Conservation (phyloP, 225 moss, liverwort and hornwort genomes). For the Asterella californica region DNA sequence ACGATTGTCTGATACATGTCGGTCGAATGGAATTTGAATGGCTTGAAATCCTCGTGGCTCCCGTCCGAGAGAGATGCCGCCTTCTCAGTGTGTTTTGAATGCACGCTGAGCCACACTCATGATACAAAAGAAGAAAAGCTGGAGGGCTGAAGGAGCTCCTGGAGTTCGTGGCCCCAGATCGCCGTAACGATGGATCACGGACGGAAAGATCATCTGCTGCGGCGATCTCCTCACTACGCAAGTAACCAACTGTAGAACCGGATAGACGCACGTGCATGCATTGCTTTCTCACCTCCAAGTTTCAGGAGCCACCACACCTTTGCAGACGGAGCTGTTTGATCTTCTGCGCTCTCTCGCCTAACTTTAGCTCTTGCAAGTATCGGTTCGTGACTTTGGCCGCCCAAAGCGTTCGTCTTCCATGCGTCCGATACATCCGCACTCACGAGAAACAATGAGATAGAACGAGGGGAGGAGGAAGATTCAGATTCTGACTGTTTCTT, state of each 20-base stretch:
- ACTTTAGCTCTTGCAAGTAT: neutral
- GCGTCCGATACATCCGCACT: neutral
- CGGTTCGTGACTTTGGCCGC: neutral
- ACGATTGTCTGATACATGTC: neutral
- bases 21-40: neutral
- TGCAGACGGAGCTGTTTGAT: neutral
- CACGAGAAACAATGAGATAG: neutral
- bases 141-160: neutral
- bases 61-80: neutral
- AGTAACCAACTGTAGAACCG: constrained; percentile 8
- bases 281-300: neutral
- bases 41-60: neutral
- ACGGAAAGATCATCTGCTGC: neutral
- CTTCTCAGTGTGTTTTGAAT: neutral
- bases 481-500: neutral
- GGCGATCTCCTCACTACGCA: neutral
- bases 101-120: too few species aligned
- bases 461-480: neutral
- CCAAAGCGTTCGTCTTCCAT: too few species aligned
- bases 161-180: constrained; percentile 1
- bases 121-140: too few species aligned
- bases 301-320: neutral
- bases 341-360: neutral
- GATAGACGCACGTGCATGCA: constrained; percentile 13
- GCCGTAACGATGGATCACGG: neutral